Evolutionary conservation across 2,329 filamentous ascomycete genomes (phyloP).

Genomic region (Alternaria solani): DNA sequence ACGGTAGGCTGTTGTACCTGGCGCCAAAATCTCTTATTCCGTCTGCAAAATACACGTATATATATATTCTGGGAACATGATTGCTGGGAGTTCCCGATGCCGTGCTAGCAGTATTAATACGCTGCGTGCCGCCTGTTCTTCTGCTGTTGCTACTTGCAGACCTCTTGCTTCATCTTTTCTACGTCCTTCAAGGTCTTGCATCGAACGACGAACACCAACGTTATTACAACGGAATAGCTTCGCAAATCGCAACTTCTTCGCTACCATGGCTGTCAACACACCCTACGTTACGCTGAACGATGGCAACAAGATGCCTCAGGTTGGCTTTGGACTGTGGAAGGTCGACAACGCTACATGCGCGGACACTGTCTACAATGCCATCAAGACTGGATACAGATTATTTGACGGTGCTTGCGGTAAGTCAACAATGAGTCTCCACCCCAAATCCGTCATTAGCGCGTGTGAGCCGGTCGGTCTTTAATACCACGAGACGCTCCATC

Average conservation of each 20-base stretch:
- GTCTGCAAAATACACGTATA: conserved; percentile 19
- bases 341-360: conserved; percentile 44
- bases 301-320: conserved; percentile 49
- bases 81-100: conserved; percentile 24
- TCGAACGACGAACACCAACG: conserved; percentile 14
- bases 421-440: conserved; percentile 14
- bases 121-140: conserved; percentile 22
- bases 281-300: conserved; percentile 46
- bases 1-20: conserved; percentile 24
- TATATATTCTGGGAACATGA: conserved; percentile 25
- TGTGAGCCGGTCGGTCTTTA: background rate
- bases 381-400: conserved; percentile 50
- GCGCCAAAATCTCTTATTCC: conserved; percentile 23
- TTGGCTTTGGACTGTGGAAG: conserved; percentile 48
- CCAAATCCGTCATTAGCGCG: background rate
- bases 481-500: conserved; percentile 4
- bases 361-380: conserved; percentile 47
- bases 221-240: conserved; percentile 7
- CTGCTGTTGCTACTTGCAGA: conserved; percentile 16
- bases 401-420: conserved; percentile 50
- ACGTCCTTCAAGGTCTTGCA: conserved; percentile 12
- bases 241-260: conserved; percentile 24
- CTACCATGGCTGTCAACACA: conserved; percentile 38
- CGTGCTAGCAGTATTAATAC: conserved; percentile 36
- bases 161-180: conserved; percentile 13